These are phyloP conservation scores for Leishmania gerbilli DNA, from an alignment of 208 protist species.

Conservation along the genomic window DNA sequence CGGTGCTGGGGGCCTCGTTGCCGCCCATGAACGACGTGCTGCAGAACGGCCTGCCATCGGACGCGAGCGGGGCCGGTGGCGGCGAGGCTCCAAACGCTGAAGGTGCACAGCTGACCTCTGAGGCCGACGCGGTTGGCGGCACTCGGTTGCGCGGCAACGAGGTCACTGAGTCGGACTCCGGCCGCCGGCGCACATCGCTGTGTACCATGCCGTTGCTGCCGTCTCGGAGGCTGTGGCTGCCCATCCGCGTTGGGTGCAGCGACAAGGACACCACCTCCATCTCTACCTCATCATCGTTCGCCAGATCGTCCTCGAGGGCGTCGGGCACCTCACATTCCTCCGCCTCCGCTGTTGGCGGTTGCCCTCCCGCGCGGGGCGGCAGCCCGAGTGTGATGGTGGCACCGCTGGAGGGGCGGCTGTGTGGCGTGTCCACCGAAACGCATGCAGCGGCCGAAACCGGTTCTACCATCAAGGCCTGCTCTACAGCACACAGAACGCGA, in stretches of 20 bases:
- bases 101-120: not conserved
- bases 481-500: slow-evolving; percentile 64
- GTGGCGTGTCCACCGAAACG: not conserved
- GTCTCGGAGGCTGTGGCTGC: slow-evolving; percentile 21
- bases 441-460: not conserved
- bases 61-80: slow-evolving; percentile 5
- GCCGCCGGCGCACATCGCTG: slow-evolving; percentile 24
- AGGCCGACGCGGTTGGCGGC: not conserved
- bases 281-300: slow-evolving; percentile 22
- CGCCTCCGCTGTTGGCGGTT: not conserved
- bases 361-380: slow-evolving; percentile 8
- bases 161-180: not conserved
- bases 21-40: slow-evolving; percentile 10
- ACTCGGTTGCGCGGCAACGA: slow-evolving; percentile 1
- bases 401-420: not conserved
- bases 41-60: slow-evolving; percentile 4
- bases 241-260: slow-evolving; percentile 15
- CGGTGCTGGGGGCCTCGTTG: not conserved
- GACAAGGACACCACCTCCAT: slow-evolving; percentile 21
- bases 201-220: slow-evolving; percentile 34
- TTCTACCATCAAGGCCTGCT: slow-evolving; percentile 38
- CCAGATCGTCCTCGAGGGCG: slow-evolving; percentile 22
- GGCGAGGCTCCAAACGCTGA: not conserved
- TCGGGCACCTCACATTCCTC: slow-evolving; percentile 19
- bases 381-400: slow-evolving; percentile 13